Base-by-base conservation (phyloP, 768 basidiomycete genomes). In the Rhizopogon vulgaris region DNA sequence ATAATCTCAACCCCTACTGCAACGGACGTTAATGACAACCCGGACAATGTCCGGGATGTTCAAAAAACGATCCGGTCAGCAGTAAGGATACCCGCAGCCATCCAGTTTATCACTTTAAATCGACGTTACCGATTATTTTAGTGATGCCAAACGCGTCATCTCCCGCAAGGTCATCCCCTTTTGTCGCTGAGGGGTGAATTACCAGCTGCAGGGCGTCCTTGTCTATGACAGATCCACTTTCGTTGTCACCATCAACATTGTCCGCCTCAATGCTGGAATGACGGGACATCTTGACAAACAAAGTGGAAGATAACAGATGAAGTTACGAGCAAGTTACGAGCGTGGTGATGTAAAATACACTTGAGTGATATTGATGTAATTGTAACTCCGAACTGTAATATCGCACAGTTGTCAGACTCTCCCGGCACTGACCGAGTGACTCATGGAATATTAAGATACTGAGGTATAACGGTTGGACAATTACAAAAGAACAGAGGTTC, bases 31-130 rank as follows among this genome's bases (percentile, higher is more conserved):
- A 49, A 48, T 52, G 55, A 52, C 43, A 59, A 53, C 22, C 45
- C 32, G 40, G 43, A 38, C 24, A 41, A 52, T 58, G 48, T 51
- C 60, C 60, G 55, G 56, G 54, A 59, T 56, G 54, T 57, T 37
- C 42, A 53, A 58, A 40, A 41, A 53, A 58, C 25, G 40, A 57
- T 54, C 55, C 51, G 61, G 62, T 60, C 67, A 54, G 58, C 70
- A 71, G 68, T 66, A 71, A 73, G 79, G 86, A 87, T 90, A 91
- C 90, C 90, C 90, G 90, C 85, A 92, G 89, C 89, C 65, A 70
- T 75, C 81, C 84, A 83, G 79, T 78, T 68, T 69, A 73, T 76
- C 75, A 80, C 79, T 75, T 76, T 68, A 75, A 69, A 73, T 71
- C 65, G 78, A 87, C 83, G 76, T 88, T 90, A 90, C 86, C 85